Evolutionary conservation across 164 flowering plant species (phyloP).

Genomic region (Saururus chinensis): DNA sequence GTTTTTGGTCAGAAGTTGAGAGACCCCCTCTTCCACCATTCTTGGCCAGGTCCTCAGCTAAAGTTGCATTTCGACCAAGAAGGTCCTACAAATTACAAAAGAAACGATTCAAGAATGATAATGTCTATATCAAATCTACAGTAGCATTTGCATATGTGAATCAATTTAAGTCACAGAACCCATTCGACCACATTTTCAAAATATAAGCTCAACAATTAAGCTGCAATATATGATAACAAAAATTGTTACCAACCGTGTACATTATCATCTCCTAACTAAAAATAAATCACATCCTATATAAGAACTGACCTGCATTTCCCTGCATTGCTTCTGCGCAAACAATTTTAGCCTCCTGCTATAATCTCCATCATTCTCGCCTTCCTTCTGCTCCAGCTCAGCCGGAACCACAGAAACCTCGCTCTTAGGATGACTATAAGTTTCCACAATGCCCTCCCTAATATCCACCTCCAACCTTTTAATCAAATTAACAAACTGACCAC

Average conservation of each 20-base stretch:
- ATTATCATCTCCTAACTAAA: neutral
- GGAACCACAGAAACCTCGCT: constrained; percentile 75
- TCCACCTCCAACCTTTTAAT: constrained; percentile 50
- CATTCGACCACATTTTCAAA: too few relatives aligned
- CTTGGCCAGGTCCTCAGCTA: constrained; percentile 81
- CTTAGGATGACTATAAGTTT: constrained; percentile 73
- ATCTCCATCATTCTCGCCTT: constrained; percentile 64
- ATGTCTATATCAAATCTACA: too few relatives aligned
- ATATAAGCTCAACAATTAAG: neutral
- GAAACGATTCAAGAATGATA: neutral
- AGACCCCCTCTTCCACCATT: constrained; percentile 32
- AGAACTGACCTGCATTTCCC: constrained; percentile 76
- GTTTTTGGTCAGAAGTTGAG: constrained; percentile 31
- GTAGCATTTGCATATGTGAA: neutral
- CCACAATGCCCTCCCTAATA: constrained; percentile 69
- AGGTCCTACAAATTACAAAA: constrained; percentile 44
- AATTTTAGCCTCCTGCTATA: constrained; percentile 66
- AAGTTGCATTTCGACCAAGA: constrained; percentile 69
- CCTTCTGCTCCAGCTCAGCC: constrained; percentile 71
- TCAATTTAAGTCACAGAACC: too few relatives aligned
- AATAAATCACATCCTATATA: neutral
- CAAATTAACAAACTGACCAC: constrained; percentile 47
- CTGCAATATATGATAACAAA: too few relatives aligned
- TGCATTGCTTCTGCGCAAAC: constrained; percentile 80
- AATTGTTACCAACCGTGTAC: neutral